Conservation (phyloP, 805 yeast genomes). For the Babjeviella inositovora region DNA sequence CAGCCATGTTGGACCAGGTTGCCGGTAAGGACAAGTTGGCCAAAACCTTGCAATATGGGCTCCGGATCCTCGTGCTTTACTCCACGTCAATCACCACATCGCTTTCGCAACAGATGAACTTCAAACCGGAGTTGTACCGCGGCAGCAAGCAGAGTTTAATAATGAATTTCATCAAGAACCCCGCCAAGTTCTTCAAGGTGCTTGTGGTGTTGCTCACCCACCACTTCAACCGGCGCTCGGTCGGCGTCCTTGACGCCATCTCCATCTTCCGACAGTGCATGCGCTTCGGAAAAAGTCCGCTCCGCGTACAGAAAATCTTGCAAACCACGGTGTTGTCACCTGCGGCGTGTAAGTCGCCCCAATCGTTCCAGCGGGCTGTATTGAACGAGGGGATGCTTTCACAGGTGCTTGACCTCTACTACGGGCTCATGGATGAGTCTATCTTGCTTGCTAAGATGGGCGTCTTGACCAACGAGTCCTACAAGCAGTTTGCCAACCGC, state of each 20-base stretch:
- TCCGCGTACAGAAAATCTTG: conserved; percentile 23
- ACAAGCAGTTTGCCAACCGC: conserved; percentile 21
- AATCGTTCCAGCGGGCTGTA: no score
- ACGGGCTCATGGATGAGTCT: conserved; percentile 51
- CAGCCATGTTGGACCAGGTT: conserved; percentile 33
- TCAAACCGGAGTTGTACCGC: not conserved
- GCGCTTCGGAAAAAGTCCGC: conserved; percentile 59
- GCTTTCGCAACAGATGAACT: conserved; percentile 2
- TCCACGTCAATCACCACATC: conserved; percentile 19
- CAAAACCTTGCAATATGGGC: conserved; percentile 40
- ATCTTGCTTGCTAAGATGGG: conserved; percentile 37
- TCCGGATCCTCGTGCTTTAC: conserved; percentile 34
- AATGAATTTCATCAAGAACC: conserved; percentile 16
- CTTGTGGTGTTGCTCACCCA: conserved; percentile 18
- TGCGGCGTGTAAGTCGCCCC: no score
- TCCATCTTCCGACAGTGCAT: conserved; percentile 49
- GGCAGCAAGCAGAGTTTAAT: conserved; percentile 6
- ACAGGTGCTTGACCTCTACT: conserved; percentile 40
- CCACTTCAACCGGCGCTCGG: conserved; percentile 18
- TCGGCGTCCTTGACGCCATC: conserved; percentile 27
- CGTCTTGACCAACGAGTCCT: conserved; percentile 18
- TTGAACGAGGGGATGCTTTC: conserved; percentile 28
- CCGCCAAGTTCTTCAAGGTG: conserved; percentile 16
- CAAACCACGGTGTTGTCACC: no score
- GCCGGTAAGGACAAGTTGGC: conserved; percentile 64